Base-by-base conservation (phyloP, 140 eudicot genomes). In the Oenanthe javanica region DNA sequence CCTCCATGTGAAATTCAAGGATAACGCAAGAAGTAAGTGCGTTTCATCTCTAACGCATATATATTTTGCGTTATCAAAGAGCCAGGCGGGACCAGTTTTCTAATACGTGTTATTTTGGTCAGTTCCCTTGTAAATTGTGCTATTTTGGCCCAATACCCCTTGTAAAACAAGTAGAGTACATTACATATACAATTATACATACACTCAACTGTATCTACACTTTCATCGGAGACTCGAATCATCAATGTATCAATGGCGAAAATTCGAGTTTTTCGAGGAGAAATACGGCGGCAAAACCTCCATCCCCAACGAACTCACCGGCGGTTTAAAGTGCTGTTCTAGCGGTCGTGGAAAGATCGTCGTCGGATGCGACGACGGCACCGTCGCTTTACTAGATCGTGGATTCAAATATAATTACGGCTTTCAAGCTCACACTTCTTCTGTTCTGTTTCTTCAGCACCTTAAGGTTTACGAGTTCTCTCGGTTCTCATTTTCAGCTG, bases 191-290 rank as follows among this genome's bases (percentile, higher is more conserved):
- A 42, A 42, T 42, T 42, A 42, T 42, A 14, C 59, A 52, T 19
- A 52, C 45, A 52, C n/a, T 0, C 21, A 52, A 52, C 59, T 52
- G 59, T 52, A 52, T 52, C 59, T 52, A 52, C 59, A 52, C 6
- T 52, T 52, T 52, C 14, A 21, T 52, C 21, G 59, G 59, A 52
- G 16, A 19, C n/a, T 15, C 0, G 21, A 4, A 52, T 52, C 59
- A 14, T 6, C 59, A 21, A 92, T 94, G 99, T 95, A 95, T 79
- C 97, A 89, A 81, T 92, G 95, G 99, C 79, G 99, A 87, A 95
- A 95, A 86, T 95, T 95, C 87, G 99, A 95, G 76, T 95, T 95
- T 83, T 95, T 95, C 72, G 99, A 95, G 88, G 97, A 92, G 82
- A 95, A 95, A 80, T 92, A 83, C 79, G 83, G 86, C 72, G 95